Evolutionary conservation across 1,284 basidiomycete genomes (phyloP), one percentile per base, ranked within the genome.

Genomic region (Pascua guehoae): DNA sequence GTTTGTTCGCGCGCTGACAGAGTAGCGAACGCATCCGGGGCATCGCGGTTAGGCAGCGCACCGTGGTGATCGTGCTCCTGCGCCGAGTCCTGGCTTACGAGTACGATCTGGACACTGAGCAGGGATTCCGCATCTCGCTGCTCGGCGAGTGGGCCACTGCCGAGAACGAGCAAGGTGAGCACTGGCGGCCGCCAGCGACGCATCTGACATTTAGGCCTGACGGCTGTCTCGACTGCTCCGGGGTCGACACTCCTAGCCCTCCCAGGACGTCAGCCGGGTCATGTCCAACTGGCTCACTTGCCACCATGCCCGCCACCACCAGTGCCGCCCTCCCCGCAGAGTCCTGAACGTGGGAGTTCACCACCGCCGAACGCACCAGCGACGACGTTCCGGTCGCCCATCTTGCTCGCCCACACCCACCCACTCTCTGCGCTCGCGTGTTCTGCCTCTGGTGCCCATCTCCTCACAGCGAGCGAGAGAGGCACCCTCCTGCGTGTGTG

Each of bases 401-500:
- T 96, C 69, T 88, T 97, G 54, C 85, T 86, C 37, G 92, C 94
- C 2, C 93, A 97, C 66, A 85, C 83, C 11, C 86, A 87, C 38
- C 83, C 88, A 2, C 80, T 97, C 44, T 88, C 87, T 1, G 86
- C 89, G 1, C 78, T 97, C 32, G 82, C 90, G 4, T 82, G 88
- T 24, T 86, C 89, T 7, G 82, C 86, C 1, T 88, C 86, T 4
- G 94, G 94, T 0, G 81, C 85, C 42, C 78, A 91, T 44, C 80
- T 97, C 41, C 87, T 92, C 5, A 96, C 93, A 0, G 88, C 91
- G 5, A 93, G 90, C 12, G 81, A 84, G 42, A 82, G 86, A 54
- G 93, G 93, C 8, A 97, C 93, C 1, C 81, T 97, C 40, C 83
- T 97, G 40, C 83, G 93, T 45, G 83, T 96, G 62, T 97, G 92